Evolutionary conservation across 2,329 filamentous ascomycete species (phyloP), one percentile per base, ranked within the genome.

Genomic region (Fusarium floridanum): DNA sequence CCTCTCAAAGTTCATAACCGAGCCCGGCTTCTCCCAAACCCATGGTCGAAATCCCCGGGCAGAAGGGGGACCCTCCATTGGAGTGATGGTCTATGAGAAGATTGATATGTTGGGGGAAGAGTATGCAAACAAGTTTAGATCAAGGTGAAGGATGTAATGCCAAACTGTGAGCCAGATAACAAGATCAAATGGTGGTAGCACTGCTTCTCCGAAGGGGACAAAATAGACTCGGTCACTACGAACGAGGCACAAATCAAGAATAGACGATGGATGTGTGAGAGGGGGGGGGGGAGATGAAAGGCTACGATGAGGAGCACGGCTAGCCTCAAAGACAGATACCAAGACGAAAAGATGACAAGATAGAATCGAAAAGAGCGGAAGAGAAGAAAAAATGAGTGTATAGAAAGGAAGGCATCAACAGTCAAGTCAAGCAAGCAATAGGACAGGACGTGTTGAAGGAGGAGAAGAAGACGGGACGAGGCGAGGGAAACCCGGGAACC

Each of bases 1-100:
- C 77, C 77, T 79, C 61, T 77, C 77, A 64, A 78, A 79, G 55
- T 77, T 77, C 65, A 76, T 75, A 32, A 74, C 76, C 22, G 73
- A 73, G 57, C 67, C 68, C 6, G 76, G 75, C 66, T 78, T 75
- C 12, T 74, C 75, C 73, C 77, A 77, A 36, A 70, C 73, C 73
- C 71, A 75, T 62, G 70, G 65, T 61, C 68, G 66, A 60, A 74
- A 71, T 22, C 70, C 75, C 50, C 77, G 75, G 43, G 77, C 61
- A 64, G 76, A 77, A 55, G 73, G 76, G 53, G 77, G 67, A 14
- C 77, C 77, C 61, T 78, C 77, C 76, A 78, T 79, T 57, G 65
- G 50, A 53, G 48, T 66, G 50, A 64, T 45, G 39, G 59, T 34
- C 59, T 68, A 69, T 71, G 59, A 53, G 37, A 71, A 64, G 45